Evolutionary conservation across 768 basidiomycete species (phyloP), one percentile per base, ranked within the genome.

Genomic region (Leccinum fibrillosum): DNA sequence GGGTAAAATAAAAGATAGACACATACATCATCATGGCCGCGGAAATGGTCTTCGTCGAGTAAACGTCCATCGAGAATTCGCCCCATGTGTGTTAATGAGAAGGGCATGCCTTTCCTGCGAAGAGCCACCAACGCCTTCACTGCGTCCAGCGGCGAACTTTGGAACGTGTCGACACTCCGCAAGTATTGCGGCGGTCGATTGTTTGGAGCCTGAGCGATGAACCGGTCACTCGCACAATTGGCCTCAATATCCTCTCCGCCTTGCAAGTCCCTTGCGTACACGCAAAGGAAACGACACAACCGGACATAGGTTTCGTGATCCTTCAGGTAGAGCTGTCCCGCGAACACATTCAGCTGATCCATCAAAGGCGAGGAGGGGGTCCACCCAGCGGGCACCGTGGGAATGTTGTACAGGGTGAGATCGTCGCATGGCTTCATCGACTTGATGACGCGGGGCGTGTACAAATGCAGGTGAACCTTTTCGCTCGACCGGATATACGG

Each of bases 21-120:
- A 42, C 23, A 15, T 48, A 48, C 47, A 17, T 48, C 23, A 37
- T 61, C 54, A 35, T 3, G 0, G 11, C 1, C 26, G 26, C 32
- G 9, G 23, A 63, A 64, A 55, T 63, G 53, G 1, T 26, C 56
- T 52, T 59, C 51, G 0, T 57, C 59, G 32, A 77, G 59, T 3
- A 59, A 21, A 26, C 63, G 63, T 25, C 65, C 70, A 44, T 69
- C 59, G 23, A 81, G 49, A 35, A 80, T 67, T 51, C 73, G 72
- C 4, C 80, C 79, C 62, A 80, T 63, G 57, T 81, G 77, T 4
- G 79, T 79, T 28, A 52, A 52, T n/a, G 61, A 49, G 59, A 72
- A 80, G 10, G 63, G 59, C 65, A 74, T 64, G 5, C 78, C 77
- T 55, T 77, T 81, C 63, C 78, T 71, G 8, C 78, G 72, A 47